These are phyloP conservation scores for Neopestalotiopsis sp. DNA, from an alignment of 2,329 filamentous ascomycete species.

Conservation along the genomic window DNA sequence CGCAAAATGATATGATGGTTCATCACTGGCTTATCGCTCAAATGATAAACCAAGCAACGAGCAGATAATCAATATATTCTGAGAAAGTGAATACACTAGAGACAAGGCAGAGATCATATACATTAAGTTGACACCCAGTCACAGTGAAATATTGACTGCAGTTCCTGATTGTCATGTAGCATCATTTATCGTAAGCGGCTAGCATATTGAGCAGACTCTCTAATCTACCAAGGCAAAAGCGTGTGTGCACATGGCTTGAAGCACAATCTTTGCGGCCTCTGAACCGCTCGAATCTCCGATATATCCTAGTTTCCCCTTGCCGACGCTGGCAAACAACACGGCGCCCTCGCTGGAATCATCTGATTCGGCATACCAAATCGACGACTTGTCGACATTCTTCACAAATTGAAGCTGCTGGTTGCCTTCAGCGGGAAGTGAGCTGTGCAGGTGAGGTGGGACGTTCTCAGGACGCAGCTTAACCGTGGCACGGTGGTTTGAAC, in stretches of 20 bases:
- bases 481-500: slow-evolving; percentile 19
- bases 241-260: slow-evolving; percentile 30
- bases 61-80: no score
- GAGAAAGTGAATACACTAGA: no score
- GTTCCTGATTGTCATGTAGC: no score
- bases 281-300: slow-evolving; percentile 32
- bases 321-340: slow-evolving; percentile 26
- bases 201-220: background rate
- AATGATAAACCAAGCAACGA: no score
- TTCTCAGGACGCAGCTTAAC: slow-evolving; percentile 22
- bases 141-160: no score
- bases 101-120: no score
- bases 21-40: no score
- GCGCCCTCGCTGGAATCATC: slow-evolving; percentile 23
- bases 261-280: slow-evolving; percentile 18
- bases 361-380: slow-evolving; percentile 19
- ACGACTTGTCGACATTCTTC: background rate
- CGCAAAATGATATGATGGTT: background rate
- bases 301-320: slow-evolving; percentile 28
- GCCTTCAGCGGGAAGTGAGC: background rate
- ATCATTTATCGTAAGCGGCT: no score
- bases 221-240: slow-evolving; percentile 13
- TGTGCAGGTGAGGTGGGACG: background rate
- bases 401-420: background rate
- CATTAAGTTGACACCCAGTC: no score